Evolutionary conservation across 805 yeast genomes (phyloP).

Genomic region (Myxozyma vanderwaltii): DNA sequence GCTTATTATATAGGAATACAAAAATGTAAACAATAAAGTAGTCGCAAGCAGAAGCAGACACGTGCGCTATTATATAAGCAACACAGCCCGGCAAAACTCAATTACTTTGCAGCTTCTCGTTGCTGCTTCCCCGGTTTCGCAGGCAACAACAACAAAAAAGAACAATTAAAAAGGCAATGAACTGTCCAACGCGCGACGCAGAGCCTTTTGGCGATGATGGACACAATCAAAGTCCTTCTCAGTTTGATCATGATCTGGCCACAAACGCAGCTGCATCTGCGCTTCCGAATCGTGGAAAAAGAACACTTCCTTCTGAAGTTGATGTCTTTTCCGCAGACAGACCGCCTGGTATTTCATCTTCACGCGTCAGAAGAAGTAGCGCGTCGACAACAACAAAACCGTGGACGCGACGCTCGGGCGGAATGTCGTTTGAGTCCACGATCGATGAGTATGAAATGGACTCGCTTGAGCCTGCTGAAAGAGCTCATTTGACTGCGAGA

Average conservation of each 20-base stretch:
- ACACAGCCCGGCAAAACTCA: too few relatives aligned
- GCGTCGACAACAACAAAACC: too few relatives aligned
- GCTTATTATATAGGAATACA: too few relatives aligned
- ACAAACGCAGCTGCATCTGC: constrained; percentile 32
- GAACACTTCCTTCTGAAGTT: constrained; percentile 6
- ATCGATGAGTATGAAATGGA: constrained; percentile 12
- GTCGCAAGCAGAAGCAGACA: too few relatives aligned
- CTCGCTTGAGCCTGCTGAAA: constrained; percentile 12
- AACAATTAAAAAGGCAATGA: too few relatives aligned
- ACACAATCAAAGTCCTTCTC: constrained; percentile 38
- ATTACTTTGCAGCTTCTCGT: too few relatives aligned
- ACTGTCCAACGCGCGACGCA: constrained; percentile 36
- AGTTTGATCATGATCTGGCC: constrained; percentile 33
- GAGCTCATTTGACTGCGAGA: too few relatives aligned
- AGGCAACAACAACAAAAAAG: too few relatives aligned
- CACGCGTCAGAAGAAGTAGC: background rate
- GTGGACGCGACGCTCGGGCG: background rate
- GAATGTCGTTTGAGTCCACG: constrained; percentile 5
- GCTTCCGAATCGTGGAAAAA: constrained; percentile 9
- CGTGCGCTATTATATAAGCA: too few relatives aligned
- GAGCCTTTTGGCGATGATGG: constrained; percentile 37
- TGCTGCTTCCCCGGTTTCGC: too few relatives aligned
- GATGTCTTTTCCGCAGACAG: constrained; percentile 4
- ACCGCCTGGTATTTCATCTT: background rate
- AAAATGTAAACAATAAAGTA: too few relatives aligned